Conservation (phyloP, 495 filamentous ascomycete species). For the Podospora appendiculata region DNA sequence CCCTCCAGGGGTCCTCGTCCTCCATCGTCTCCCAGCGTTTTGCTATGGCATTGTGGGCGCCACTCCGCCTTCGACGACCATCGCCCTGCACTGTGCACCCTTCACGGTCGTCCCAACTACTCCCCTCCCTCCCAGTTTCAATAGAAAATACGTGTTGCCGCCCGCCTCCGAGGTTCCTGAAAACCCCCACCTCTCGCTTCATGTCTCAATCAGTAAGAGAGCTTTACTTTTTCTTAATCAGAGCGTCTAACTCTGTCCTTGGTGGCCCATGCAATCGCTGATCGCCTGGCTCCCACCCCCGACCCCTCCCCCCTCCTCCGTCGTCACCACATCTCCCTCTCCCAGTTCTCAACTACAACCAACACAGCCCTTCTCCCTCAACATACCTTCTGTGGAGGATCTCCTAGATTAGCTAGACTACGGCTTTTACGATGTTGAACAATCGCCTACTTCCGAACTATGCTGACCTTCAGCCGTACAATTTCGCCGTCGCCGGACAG, state of each 20-base stretch:
- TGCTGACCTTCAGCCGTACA: slow-evolving; percentile 59
- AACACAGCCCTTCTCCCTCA: not conserved
- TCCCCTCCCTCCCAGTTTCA: not conserved
- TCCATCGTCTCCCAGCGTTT: too few species aligned
- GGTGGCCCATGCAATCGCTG: not conserved
- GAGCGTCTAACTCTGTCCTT: not conserved
- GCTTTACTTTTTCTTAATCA: not conserved
- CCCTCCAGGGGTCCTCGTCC: not conserved
- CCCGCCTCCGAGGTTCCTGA: not conserved
- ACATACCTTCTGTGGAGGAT: not conserved
- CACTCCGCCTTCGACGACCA: too few species aligned
- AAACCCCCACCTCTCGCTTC: not conserved
- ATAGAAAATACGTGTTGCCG: not conserved
- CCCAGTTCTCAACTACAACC: not conserved
- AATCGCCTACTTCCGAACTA: slow-evolving; percentile 34
- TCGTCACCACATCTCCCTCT: not conserved
- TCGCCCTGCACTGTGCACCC: too few species aligned
- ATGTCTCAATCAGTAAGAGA: slow-evolving; percentile 1
- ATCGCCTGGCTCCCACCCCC: not conserved
- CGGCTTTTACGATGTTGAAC: slow-evolving; percentile 18
- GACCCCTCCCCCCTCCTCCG: not conserved
- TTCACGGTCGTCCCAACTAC: not conserved
- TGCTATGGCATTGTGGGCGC: too few species aligned
- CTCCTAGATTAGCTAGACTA: not conserved
- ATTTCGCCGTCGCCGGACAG: slow-evolving; percentile 89